Evolutionary conservation across 768 basidiomycete species (phyloP).

Genomic region (Rhizopogon roseolus): DNA sequence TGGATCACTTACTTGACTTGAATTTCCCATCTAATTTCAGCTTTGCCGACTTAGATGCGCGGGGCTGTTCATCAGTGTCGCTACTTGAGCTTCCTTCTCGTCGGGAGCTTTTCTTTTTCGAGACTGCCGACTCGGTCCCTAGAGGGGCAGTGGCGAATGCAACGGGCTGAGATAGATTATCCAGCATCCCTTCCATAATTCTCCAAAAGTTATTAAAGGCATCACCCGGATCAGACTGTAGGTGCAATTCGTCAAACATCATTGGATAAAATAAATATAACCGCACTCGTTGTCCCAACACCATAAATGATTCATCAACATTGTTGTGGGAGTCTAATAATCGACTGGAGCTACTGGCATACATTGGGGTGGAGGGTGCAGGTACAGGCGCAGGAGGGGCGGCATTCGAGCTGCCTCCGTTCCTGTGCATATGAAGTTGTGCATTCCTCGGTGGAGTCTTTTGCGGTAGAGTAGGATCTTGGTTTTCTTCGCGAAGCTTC

Average conservation of each 20-base stretch:
- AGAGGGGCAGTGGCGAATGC: conserved; percentile 83
- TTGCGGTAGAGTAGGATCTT: conserved; percentile 72
- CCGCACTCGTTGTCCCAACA: conserved; percentile 73
- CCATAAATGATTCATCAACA: conserved; percentile 87
- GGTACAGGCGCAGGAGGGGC: conserved; percentile 19
- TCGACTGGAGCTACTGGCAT: conserved; percentile 29
- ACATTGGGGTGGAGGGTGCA: conserved; percentile 42
- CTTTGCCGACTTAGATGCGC: conserved; percentile 48
- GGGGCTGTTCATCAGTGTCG: conserved; percentile 70
- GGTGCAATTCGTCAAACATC: conserved; percentile 3
- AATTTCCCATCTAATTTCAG: conserved; percentile 21
- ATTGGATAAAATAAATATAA: conserved; percentile 1
- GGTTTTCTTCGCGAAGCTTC: conserved; percentile 69
- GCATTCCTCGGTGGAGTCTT: conserved; percentile 32
- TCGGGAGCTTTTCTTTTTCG: conserved; percentile 22
- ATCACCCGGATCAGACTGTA: conserved; percentile 75
- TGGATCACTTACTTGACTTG: conserved; percentile 15
- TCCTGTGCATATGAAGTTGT: conserved; percentile 19
- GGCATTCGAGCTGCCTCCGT: conserved; percentile 11
- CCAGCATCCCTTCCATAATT: conserved; percentile 81
- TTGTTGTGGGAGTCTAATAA: conserved; percentile 53
- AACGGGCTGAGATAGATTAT: conserved; percentile 74
- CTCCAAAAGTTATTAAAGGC: conserved; percentile 89
- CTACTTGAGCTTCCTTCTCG: conserved; percentile 55
- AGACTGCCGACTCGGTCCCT: conserved; percentile 30